Evolutionary conservation across 2,329 filamentous ascomycete species (phyloP).

Genomic region (Arthrobotrys pseudoclavata): DNA sequence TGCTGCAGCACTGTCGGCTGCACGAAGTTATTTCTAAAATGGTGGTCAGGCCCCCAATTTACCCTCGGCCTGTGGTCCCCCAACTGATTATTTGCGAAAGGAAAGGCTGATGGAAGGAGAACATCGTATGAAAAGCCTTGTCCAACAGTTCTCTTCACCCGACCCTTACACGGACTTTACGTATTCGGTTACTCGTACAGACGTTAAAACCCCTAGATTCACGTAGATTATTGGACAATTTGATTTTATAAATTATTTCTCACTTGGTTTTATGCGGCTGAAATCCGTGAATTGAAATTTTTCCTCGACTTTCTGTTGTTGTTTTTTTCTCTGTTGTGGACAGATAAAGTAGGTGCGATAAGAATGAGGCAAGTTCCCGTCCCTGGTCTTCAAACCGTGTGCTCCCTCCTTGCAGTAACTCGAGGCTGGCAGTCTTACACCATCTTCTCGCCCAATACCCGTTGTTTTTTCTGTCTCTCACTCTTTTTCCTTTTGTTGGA

Average conservation of each 20-base stretch:
- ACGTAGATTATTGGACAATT: conserved; percentile 25
- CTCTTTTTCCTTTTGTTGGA: conserved; percentile 3
- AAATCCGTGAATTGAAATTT: conserved; percentile 24
- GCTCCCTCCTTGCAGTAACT: background rate
- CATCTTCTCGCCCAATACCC: background rate
- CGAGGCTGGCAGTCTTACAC: conserved; percentile 10
- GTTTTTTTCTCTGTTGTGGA: background rate
- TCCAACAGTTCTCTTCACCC: conserved; percentile 12
- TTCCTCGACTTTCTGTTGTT: background rate
- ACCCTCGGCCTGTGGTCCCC: background rate
- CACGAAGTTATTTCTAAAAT: conserved; percentile 30
- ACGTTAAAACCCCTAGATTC: background rate
- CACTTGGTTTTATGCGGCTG: conserved; percentile 22
- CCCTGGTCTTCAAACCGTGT: conserved; percentile 10
- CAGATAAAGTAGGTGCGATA: conserved; percentile 57
- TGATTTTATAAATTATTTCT: background rate
- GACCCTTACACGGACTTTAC: background rate
- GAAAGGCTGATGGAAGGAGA: background rate
- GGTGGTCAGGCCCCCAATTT: conserved; percentile 32
- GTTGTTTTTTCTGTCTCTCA: background rate
- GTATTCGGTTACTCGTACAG: conserved; percentile 38
- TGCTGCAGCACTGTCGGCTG: conserved; percentile 12
- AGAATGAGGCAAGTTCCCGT: conserved; percentile 30
- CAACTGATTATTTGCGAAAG: conserved; percentile 9
- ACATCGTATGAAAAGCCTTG: conserved; percentile 18